Percentiles rank a stretch among this genome's conserved stretches.
These are phyloP conservation scores for Pseudocercospora pini-densiflorae DNA, from an alignment of 2,329 filamentous ascomycete species.

Conservation along the genomic window DNA sequence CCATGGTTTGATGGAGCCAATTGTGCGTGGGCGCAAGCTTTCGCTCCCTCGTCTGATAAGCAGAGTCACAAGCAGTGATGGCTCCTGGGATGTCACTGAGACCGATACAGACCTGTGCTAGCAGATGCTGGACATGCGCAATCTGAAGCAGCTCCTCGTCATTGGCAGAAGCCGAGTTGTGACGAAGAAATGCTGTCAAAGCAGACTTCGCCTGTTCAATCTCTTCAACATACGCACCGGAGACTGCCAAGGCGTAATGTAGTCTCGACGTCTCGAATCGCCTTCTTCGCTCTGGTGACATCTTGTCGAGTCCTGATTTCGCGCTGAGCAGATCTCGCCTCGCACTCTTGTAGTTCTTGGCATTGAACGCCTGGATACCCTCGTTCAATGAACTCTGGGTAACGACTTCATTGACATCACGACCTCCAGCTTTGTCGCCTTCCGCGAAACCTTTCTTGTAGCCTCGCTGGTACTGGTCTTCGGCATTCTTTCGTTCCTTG, in stretches of 20 bases:
- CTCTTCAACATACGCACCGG: slow-evolving; percentile 16
- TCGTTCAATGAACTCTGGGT: not conserved
- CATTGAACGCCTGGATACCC: not conserved
- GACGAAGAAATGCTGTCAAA: not conserved
- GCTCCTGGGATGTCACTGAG: slow-evolving; percentile 4
- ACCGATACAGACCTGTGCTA: slow-evolving; percentile 16
- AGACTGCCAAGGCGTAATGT: slow-evolving; percentile 15
- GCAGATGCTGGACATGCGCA: slow-evolving; percentile 17
- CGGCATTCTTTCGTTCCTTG: slow-evolving; percentile 2
- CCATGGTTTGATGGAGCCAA: slow-evolving; percentile 1
- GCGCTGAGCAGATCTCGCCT: slow-evolving; percentile 4
- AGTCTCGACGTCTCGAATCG: slow-evolving; percentile 12
- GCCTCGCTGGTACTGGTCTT: slow-evolving; percentile 4
- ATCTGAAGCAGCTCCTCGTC: slow-evolving; percentile 9
- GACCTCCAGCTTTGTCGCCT: not conserved
- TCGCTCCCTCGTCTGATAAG: slow-evolving; percentile 4
- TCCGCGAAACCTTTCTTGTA: not conserved
- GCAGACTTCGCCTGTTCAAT: slow-evolving; percentile 12
- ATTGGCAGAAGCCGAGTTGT: not conserved
- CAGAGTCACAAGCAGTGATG: slow-evolving; percentile 1
- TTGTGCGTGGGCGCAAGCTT: not conserved
- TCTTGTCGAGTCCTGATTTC: not conserved
- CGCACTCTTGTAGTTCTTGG: not conserved
- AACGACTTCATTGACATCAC: not conserved
- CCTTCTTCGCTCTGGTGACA: slow-evolving; percentile 6